phyloP scores from a whole-genome alignment of 768 basidiomycete genomes.

The Rhodotorula diobovata region DNA sequence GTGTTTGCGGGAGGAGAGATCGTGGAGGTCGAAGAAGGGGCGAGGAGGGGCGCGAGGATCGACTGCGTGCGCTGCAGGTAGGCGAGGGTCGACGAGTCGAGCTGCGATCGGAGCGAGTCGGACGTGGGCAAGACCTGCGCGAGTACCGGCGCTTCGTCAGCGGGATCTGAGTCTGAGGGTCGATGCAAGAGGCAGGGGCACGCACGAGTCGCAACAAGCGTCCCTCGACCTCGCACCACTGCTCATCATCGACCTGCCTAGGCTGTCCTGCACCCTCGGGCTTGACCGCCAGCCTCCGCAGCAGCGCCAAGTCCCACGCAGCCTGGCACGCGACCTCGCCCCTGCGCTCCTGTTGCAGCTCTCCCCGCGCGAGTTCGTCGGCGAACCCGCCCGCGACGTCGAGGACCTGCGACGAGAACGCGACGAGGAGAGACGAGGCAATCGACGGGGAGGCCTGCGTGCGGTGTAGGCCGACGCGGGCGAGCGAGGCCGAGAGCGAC shows the following conservation, averaged over 20 bases:
- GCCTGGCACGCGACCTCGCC: constrained; percentile 4
- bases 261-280: background rate
- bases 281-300: constrained; percentile 10
- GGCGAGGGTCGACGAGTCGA: background rate
- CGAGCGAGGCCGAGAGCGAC: constrained; percentile 1
- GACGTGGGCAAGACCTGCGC: background rate
- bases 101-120: no score
- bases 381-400: constrained; percentile 2
- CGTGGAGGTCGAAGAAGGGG: background rate
- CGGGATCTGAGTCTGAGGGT: background rate
- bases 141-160: no score
- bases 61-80: constrained; percentile 31
- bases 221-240: background rate
- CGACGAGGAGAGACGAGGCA: constrained; percentile 1
- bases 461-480: background rate
- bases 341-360: background rate
- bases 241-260: no score
- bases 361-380: background rate
- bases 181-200: background rate
- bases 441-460: background rate
- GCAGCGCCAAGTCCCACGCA: constrained; percentile 17
- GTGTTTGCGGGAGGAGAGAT: accelerated
- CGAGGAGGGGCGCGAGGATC: constrained; percentile 19
- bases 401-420: background rate
- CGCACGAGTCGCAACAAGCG: background rate